Conservation (phyloP, 768 basidiomycete genomes). For the Naematelia encephala region DNA sequence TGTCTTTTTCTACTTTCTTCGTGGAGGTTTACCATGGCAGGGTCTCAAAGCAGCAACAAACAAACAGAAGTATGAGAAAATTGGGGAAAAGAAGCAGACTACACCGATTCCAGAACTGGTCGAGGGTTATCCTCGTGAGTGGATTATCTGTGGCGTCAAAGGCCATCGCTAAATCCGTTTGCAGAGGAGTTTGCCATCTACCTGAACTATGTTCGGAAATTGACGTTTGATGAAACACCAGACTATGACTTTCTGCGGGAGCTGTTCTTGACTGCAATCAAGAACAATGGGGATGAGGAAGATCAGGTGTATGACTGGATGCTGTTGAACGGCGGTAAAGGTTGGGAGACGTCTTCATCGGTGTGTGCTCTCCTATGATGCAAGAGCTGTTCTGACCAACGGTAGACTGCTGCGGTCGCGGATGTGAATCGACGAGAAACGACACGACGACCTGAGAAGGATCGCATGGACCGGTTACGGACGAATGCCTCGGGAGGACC, state of each 20-base stretch:
- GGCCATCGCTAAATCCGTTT: background rate
- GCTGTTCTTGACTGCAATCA: slow-evolving; percentile 88
- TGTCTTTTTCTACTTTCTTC: slow-evolving; percentile 99
- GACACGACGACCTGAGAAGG: slow-evolving; percentile 43
- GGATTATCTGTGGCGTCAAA: background rate
- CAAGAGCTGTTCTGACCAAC: slow-evolving; percentile 13
- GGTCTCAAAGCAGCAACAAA: slow-evolving; percentile 98
- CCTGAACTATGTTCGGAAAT: slow-evolving; percentile 96
- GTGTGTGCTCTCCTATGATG: slow-evolving; percentile 54
- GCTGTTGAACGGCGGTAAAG: slow-evolving; percentile 82
- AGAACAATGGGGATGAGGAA: slow-evolving; percentile 83
- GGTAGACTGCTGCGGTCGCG: slow-evolving; percentile 33
- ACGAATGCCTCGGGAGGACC: slow-evolving; percentile 28
- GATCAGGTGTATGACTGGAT: slow-evolving; percentile 98
- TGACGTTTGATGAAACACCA: slow-evolving; percentile 98
- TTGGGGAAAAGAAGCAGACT: slow-evolving; percentile 98
- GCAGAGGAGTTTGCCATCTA: slow-evolving; percentile 98
- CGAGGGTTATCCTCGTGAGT: slow-evolving; percentile 73
- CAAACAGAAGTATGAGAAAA: slow-evolving; percentile 99
- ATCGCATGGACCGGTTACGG: slow-evolving; percentile 41
- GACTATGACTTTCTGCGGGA: slow-evolving; percentile 98
- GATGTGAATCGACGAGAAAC: slow-evolving; percentile 37
- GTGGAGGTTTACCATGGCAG: slow-evolving; percentile 97
- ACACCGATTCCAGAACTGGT: slow-evolving; percentile 96
- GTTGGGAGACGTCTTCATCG: slow-evolving; percentile 76